phyloP scores from a whole-genome alignment of 495 filamentous ascomycete genomes.

The Aspergillus wentii region DNA sequence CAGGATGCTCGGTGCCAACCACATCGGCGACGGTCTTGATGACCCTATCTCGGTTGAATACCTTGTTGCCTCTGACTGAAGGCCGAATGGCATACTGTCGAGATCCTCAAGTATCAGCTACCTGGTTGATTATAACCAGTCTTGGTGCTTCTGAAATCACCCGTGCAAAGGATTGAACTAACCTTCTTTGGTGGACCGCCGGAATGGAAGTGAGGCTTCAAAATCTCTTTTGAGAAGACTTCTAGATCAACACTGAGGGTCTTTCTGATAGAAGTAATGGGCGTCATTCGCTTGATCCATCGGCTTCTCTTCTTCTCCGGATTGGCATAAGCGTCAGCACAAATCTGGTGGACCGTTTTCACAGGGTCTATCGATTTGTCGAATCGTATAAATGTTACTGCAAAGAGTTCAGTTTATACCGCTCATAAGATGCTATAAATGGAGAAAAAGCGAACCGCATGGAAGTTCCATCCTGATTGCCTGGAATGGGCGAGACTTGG shows the following conservation, averaged over 20 bases:
- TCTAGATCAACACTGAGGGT: conserved; percentile 72
- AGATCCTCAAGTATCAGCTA: conserved; percentile 6
- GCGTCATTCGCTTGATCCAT: conserved; percentile 81
- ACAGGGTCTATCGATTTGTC: conserved; percentile 73
- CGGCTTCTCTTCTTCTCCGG: conserved; percentile 57
- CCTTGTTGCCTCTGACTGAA: conserved; percentile 70
- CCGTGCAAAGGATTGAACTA: conserved; percentile 9
- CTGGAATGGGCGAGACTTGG: conserved; percentile 50
- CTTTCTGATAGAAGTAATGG: conserved; percentile 69
- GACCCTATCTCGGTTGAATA: conserved; percentile 65
- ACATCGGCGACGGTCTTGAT: conserved; percentile 74
- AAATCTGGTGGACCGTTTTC: conserved; percentile 70
- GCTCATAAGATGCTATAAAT: conserved; percentile 59
- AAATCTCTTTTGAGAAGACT: conserved; percentile 64
- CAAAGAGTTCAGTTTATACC: conserved; percentile 13
- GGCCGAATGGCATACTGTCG: conserved; percentile 91
- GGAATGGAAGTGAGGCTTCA: conserved; percentile 68
- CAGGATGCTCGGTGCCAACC: conserved; percentile 67
- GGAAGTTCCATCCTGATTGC: conserved; percentile 66
- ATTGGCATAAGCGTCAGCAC: conserved; percentile 53
- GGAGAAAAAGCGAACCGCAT: conserved; percentile 63
- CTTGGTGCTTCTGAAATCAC: conserved; percentile 1
- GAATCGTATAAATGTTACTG: conserved; percentile 39
- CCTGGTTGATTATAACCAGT: too few species aligned
- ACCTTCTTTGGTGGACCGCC: conserved; percentile 45